Percentiles rank a stretch among this genome's conserved stretches.
phyloP scores from a whole-genome alignment of 371 early-diverging fungal species.

The Rhizopus sp. region DNA sequence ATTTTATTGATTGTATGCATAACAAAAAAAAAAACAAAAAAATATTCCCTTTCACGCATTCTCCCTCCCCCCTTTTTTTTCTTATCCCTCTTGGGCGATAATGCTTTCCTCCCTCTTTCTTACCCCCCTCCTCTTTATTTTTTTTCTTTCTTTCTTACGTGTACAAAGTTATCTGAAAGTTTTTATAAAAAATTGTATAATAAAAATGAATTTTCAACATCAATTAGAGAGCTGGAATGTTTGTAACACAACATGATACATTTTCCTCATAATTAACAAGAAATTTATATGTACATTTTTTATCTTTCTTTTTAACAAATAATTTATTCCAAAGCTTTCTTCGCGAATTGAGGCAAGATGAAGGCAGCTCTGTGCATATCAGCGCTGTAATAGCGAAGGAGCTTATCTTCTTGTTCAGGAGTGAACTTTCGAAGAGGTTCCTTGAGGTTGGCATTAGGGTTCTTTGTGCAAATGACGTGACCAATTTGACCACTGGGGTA shows the following conservation, averaged over 20 bases:
- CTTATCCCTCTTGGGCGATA: background rate
- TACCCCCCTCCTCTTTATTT: background rate
- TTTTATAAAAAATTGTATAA: background rate
- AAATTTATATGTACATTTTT: background rate
- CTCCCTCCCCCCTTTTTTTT: background rate
- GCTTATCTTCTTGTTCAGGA: constrained; percentile 76
- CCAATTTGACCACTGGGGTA: constrained; percentile 98
- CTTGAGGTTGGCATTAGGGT: constrained; percentile 66
- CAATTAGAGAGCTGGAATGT: too few species aligned
- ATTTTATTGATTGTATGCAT: background rate
- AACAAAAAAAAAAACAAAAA: background rate
- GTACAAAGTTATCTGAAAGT: background rate
- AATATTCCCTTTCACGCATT: background rate
- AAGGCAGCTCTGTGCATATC: constrained; percentile 94
- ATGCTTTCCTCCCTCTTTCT: background rate
- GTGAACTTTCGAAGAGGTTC: constrained; percentile 81
- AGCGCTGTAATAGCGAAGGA: constrained; percentile 89
- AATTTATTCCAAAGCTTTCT: constrained; percentile 47
- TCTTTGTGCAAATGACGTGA: constrained; percentile 89
- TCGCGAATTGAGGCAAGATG: constrained; percentile 89
- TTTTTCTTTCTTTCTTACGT: background rate
- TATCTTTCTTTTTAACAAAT: background rate
- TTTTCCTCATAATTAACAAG: background rate
- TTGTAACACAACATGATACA: too few species aligned
- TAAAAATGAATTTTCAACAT: too few species aligned